Percentiles rank a stretch among this genome's conserved stretches.
These are phyloP conservation scores for Rutstroemia sp. DNA, from an alignment of 2,329 filamentous ascomycete species.

Conservation along the genomic window DNA sequence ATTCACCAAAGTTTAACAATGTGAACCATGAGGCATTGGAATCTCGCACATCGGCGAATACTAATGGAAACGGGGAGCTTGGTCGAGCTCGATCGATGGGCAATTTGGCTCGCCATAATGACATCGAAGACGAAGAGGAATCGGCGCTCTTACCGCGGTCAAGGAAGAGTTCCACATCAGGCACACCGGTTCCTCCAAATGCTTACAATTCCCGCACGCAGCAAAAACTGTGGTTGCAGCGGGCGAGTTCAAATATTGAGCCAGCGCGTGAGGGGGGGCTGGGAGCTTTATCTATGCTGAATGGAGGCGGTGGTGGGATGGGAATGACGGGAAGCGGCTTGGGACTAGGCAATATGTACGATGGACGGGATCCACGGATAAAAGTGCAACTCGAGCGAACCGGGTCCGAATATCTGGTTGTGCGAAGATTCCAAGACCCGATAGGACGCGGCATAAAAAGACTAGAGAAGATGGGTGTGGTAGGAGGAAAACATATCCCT, in stretches of 20 bases:
- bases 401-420: slow-evolving; percentile 66
- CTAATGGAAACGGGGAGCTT: slow-evolving; percentile 3
- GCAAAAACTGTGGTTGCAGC: slow-evolving; percentile 68
- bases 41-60: neutral
- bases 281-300: slow-evolving; percentile 25
- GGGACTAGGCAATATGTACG: slow-evolving; percentile 43
- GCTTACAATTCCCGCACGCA: slow-evolving; percentile 51
- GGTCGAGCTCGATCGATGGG: slow-evolving; percentile 7
- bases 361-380: slow-evolving; percentile 55
- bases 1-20: slow-evolving; percentile 37
- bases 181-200: slow-evolving; percentile 19
- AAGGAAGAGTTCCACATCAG: slow-evolving; percentile 23
- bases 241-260: slow-evolving; percentile 65
- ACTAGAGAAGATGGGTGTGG: slow-evolving; percentile 42
- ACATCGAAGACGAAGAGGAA: slow-evolving; percentile 32
- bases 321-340: slow-evolving; percentile 11
- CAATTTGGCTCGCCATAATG: neutral
- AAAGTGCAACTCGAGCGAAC: slow-evolving; percentile 60
- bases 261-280: slow-evolving; percentile 34
- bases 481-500: slow-evolving; percentile 41
- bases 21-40: slow-evolving; percentile 30
- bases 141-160: slow-evolving; percentile 39
- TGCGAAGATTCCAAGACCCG: slow-evolving; percentile 64
- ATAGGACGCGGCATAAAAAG: slow-evolving; percentile 54
- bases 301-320: slow-evolving; percentile 23